phyloP scores from a whole-genome alignment of 306 rosid species.

The Citrullus amarus region DNA sequence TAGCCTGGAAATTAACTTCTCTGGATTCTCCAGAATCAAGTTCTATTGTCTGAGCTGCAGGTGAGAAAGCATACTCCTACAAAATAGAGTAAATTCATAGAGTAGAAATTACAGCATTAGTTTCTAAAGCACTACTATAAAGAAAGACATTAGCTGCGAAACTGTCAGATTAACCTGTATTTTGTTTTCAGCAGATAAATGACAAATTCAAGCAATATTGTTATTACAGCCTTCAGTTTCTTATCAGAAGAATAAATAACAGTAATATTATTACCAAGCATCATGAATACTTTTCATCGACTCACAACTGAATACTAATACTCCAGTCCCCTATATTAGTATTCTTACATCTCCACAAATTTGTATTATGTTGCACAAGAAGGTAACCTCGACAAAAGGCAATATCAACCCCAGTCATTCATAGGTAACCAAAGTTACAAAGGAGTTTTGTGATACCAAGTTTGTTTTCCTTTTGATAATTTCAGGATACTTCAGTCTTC shows the following conservation, averaged over 20 bases:
- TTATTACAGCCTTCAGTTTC: background rate
- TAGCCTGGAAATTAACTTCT: slow-evolving; percentile 80
- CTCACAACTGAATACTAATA: background rate
- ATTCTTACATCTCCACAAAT: background rate
- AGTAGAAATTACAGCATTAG: background rate
- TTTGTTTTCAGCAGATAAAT: background rate
- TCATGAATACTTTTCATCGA: background rate
- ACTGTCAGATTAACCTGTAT: background rate
- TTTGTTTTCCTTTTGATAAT: background rate
- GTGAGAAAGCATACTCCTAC: slow-evolving; percentile 90
- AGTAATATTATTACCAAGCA: background rate
- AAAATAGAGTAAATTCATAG: background rate
- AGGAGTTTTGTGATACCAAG: background rate
- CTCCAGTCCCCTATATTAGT: background rate
- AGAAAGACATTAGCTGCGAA: background rate
- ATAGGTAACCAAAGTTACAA: background rate
- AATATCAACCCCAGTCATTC: background rate
- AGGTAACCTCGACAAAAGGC: background rate
- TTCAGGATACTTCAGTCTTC: background rate
- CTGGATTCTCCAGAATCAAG: slow-evolving; percentile 81
- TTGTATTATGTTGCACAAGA: background rate
- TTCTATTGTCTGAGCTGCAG: slow-evolving; percentile 81
- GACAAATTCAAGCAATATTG: background rate
- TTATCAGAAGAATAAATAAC: background rate
- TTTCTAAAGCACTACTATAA: background rate